Conservation (phyloP, 306 rosid species). For the Vachellia collinsii region DNA sequence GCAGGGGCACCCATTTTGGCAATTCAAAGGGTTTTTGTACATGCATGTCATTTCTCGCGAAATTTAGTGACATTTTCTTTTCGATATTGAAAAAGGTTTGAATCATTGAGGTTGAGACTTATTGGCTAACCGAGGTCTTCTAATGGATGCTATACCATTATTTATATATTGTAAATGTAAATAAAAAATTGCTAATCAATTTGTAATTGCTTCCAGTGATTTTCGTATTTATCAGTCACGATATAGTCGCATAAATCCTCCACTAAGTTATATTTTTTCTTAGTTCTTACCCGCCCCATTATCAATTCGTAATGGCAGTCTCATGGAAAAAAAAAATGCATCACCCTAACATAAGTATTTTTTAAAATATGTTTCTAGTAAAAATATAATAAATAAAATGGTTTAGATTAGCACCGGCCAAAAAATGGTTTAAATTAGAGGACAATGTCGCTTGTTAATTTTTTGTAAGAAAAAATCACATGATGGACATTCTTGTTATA, state of each 20-base stretch:
- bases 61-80: too few species aligned
- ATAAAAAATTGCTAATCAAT: neutral
- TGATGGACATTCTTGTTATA: neutral
- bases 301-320: neutral
- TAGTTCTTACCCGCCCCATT: neutral
- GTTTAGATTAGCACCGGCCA: too few species aligned
- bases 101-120: neutral
- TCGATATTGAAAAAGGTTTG: neutral
- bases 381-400: too few species aligned
- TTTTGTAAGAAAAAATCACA: neutral
- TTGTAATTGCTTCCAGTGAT: neutral
- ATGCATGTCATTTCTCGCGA: too few species aligned
- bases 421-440: neutral
- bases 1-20: conserved; percentile 25
- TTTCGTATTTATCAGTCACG: neutral
- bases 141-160: neutral
- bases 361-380: neutral
- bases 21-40: conserved; percentile 25
- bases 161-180: neutral
- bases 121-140: neutral
- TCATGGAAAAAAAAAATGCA: neutral
- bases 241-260: neutral
- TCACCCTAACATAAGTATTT: neutral
- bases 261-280: neutral
- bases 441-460: neutral